These are phyloP conservation scores for Dictyostelium capitatum DNA, from an alignment of 78 protist genomes.

Conservation along the genomic window DNA sequence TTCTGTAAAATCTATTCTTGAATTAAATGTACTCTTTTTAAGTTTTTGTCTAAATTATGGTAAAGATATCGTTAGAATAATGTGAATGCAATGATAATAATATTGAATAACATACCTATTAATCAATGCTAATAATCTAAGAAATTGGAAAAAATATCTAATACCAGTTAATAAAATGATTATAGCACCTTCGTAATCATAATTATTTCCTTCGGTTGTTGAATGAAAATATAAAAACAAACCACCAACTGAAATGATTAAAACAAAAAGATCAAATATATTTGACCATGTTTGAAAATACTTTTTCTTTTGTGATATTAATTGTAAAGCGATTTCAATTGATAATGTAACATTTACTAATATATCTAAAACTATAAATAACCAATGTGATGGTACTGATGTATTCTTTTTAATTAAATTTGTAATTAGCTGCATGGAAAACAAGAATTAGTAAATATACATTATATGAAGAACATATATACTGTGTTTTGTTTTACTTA, in stretches of 20 bases:
- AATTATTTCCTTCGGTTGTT: neutral
- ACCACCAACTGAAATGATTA: constrained; percentile 43
- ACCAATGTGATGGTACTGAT: constrained; percentile 65
- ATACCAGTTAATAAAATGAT: constrained; percentile 50
- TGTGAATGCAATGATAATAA: neutral
- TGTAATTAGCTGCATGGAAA: constrained; percentile 7
- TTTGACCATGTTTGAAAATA: constrained; percentile 39
- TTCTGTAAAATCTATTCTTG: constrained; percentile 59
- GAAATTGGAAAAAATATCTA: constrained; percentile 42
- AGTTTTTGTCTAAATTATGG: constrained; percentile 33
- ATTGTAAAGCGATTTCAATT: constrained; percentile 27
- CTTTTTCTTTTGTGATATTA: constrained; percentile 37
- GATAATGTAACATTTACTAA: constrained; percentile 37
- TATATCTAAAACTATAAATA: constrained; percentile 43
- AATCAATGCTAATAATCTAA: constrained; percentile 57
- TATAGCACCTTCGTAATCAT: constrained; percentile 54
- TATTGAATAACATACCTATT: constrained; percentile 3
- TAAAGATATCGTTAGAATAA: neutral
- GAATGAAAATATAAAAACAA: constrained; percentile 43
- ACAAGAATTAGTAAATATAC: neutral
- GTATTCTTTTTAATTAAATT: constrained; percentile 42
- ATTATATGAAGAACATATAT: neutral
- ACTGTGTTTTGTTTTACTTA: neutral
- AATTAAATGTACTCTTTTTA: constrained; percentile 39
- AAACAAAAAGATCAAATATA: constrained; percentile 40